Evolutionary conservation across 352 stramenopile species (phyloP), one percentile per base, ranked within the genome.

Genomic region (Phytophthora foliorum): DNA sequence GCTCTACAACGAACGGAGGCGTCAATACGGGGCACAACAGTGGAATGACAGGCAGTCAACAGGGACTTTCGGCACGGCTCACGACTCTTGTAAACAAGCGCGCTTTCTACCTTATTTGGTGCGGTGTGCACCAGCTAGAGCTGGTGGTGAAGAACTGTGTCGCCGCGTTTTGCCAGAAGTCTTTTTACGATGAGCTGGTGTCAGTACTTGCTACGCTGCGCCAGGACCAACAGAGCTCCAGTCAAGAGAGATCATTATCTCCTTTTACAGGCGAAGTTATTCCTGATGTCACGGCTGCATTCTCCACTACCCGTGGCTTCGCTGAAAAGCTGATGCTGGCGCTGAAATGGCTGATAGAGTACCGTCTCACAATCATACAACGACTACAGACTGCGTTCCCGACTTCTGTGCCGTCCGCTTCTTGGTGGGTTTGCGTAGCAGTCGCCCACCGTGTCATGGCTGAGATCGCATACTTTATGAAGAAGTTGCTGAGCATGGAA

Each of bases 91-190:
- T 84, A 9, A 78, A 67, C 27, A 87, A 78, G 17, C 74, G 72
- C 1, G 67, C 71, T 8, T 88, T 90, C 50, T 89, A 88, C 25
- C 69, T 87, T 11, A 78, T 91, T 25, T 91, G 83, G 83, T 86
- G 72, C 42, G 79, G 69, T 21, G 64, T 88, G 41, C 68, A 91
- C 46, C 77, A 90, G 41, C 56, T 91, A 41, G 81, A 91, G 55
- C 53, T 85, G 48, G 81, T 90, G 6, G 77, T 87, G 36, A 87
- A 88, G 45, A 88, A 88, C 31, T 82, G 75, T 8, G 69, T 90
- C 9, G 57, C 45, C 0, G 49, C 71, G 1, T 78, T 91, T 50
- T 81, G 78, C 50, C 57, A 80, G 5, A 77, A 80, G n/a, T 57
- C 78, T 0, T 90, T 91, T 66, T 84, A 80, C 46, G 72, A 87